Base-by-base conservation (phyloP, 495 filamentous ascomycete species). In the Podospora pseudopauciseta region DNA sequence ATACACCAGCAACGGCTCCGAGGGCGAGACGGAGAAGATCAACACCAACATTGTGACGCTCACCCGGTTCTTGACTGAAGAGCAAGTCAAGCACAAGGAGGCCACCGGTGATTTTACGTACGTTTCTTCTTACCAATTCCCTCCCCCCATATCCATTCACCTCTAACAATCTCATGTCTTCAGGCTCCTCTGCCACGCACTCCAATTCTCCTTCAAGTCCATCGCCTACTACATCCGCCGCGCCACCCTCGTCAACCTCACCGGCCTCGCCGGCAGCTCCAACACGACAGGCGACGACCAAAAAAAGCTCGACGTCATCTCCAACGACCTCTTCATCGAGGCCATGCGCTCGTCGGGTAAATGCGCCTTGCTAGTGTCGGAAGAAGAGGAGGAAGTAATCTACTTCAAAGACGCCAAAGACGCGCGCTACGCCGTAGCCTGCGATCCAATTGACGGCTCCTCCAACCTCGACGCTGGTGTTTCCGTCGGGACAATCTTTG, bases 201-300 rank as follows among this genome's bases (percentile, higher is more conserved):
- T 99, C 39, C 96, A 98, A 82, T 98, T 97, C 86, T 92, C 95
- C 72, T 99, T 99, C 89, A 99, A 99, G 84, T 94, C 91, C 65
- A 99, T 99, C 80, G 94, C 95, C 71, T 97, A 98, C 86, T 99
- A 97, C 84, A 99, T 99, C 81, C 93, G 95, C 73, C 89, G 95
- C 78, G 94, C 95, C 30, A 94, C 93, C n/a, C 84, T 99, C 61
- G 96, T 97, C 80, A 97, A 97, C 83, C 87, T 99, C 56, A 93
- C 92, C 49, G 95, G 95, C 59, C 89, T 99, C 27, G 95, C 95
- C 49, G 95, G 95, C 34, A 96, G 93, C 69, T 91, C 93, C 69
- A 99, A 99, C 81, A 91, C 86, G 27, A 98, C 95, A 3, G 95
- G 95, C 55, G 95, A 99, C 79, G 96, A 97, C 77, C 95, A 99